Evolutionary conservation across 73 alveolate species (phyloP), one percentile per base, ranked within the genome.

Genomic region (Stentor roeselii): DNA sequence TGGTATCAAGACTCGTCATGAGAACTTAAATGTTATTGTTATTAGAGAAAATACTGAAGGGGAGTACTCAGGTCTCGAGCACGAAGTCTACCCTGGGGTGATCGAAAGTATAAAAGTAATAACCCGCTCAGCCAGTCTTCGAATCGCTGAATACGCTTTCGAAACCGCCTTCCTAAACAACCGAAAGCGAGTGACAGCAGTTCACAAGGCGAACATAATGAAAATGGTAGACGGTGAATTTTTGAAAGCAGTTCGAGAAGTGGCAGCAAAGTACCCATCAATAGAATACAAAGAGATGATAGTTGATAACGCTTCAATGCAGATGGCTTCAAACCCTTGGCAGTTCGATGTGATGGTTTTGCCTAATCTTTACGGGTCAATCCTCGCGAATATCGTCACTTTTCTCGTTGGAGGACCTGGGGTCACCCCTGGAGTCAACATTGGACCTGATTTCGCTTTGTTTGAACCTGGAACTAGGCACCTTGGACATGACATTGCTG

Each of bases 321-420:
- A 85, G 32, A 41, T 85, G 78, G 75, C 91, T 21, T 41, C 76
- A 11, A 89, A 90, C 36, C 96, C 96, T n/a, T 78, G 85, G 75
- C 35, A 86, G 74, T 91, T 91, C 75, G 96, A 91, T 77, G 96
- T 91, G 3, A 77, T 91, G 85, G 92, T 91, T 30, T 75, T 91
- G 59, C 96, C 96, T 37, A 91, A 91, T 75, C 75, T 91, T 3
- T 91, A 91, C 82, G 96, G 96, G 60, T 85, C 94, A 21, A 91
- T 91, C 75, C 85, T 91, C 3, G 83, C 88, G 75, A 91, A 90
- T 82, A 84, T 89, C 39, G 88, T 83, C 0, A 87, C 96, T 32
- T 91, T 92, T 6, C 77, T 91, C 11, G 92, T 89, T 36, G 96
- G 96, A 75, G 96, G 96, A 39, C 92, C 92, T 15, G 96, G 96